Base-by-base conservation (phyloP, 164 flowering plant species). In the Kingdonia uniflora region DNA sequence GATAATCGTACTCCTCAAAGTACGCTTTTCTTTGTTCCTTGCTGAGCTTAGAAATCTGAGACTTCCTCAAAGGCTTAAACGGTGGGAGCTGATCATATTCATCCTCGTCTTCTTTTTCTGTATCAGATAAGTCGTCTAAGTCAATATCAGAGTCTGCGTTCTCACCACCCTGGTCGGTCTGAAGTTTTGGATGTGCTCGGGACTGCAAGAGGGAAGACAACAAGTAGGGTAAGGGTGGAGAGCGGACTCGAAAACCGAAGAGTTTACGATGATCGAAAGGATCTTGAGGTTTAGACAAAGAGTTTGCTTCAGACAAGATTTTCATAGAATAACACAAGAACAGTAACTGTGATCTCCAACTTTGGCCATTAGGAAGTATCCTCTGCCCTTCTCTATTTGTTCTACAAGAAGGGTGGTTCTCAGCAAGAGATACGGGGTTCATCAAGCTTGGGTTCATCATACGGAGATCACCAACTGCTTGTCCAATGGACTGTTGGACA, bases 61-160 rank as follows among this genome's bases (percentile, higher is more conserved):
- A 60, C 63, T 76, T 92, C 73, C 60, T 71, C n/a, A 92, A 65
- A 61, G 98, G 96, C 76, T 82, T 84, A 67, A 92, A 92, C 19
- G 98, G 87, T 25, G 95, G 98, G 43, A 92, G 96, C 74, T 82
- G 88, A 52, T 85, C 95, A 65, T 87, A 92, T 62, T 92, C 98
- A 29, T 29, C 35, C 56, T 80, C 82, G 46, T 77, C 95, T 54
- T 83, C 95, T 29, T 62, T 64, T 22, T 91, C 96, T 19, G 81
- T 75, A 62, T 85, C 92, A 15, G 95, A 78, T 47, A 80, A 58
- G 52, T 90, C 87, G 29, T 60, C 91, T 68, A 91, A 57, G 51
- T 91, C 97, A 37, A 80, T 50, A 66, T 91, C 98, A 24, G 87
- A 85, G 67, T 88, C 98, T 46, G 61, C 84, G 66, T 63, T 76